A percentile compares a stretch with the other conserved stretches of the same genome.
phyloP scores from a whole-genome alignment of 148 eudicot species.

The Persicaria tinctoria region DNA sequence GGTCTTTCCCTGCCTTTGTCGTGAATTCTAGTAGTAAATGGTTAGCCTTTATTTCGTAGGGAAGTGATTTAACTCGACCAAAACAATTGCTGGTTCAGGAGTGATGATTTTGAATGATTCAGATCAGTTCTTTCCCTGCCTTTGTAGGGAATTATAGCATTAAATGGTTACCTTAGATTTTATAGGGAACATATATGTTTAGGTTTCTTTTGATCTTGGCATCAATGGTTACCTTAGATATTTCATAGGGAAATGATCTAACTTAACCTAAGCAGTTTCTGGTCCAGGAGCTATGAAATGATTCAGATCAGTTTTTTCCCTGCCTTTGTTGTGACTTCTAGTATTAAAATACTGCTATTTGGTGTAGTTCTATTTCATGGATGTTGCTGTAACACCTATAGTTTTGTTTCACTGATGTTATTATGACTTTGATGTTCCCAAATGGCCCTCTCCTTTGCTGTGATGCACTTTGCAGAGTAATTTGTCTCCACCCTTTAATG shows the following conservation, averaged over 20 bases:
- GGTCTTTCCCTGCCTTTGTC: not conserved
- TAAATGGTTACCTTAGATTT: too few species aligned
- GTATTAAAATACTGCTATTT: not conserved
- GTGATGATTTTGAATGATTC: not conserved
- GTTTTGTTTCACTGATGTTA: not conserved
- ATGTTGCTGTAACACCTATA: not conserved
- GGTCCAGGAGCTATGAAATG: not conserved
- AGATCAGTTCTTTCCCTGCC: not conserved
- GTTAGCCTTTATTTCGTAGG: not conserved
- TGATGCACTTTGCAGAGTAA: not conserved
- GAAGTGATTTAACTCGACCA: not conserved
- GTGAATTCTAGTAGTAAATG: not conserved
- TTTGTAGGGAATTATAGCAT: not conserved
- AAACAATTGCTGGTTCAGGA: not conserved
- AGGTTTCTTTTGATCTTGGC: not conserved
- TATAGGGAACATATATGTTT: too few species aligned
- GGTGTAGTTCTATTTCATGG: not conserved
- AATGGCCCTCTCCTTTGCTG: too few species aligned
- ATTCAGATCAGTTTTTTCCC: not conserved
- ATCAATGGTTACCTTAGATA: not conserved
- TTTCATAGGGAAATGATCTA: not conserved
- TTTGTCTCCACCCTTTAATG: not conserved
- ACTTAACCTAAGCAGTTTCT: not conserved
- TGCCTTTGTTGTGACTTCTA: not conserved
- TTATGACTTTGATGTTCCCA: too few species aligned